These are phyloP conservation scores for Corinectria fuckeliana DNA, from an alignment of 2,329 filamentous ascomycete species.

Conservation along the genomic window DNA sequence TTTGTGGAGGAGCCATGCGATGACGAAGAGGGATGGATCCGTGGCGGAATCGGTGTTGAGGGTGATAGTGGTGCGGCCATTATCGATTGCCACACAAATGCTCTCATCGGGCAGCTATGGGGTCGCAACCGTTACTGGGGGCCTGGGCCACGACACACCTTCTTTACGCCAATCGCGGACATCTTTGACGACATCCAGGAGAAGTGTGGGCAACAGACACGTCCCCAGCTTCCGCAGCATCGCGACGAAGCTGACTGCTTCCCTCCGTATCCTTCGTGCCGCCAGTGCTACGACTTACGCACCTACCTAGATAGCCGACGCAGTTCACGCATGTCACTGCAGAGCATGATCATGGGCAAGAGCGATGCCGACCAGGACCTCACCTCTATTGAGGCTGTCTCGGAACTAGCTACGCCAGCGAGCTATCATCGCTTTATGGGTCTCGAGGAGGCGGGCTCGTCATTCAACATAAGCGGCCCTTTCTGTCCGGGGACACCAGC, in stretches of 20 bases:
- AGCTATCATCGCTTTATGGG: slow-evolving; percentile 45
- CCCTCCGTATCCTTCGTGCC: slow-evolving; percentile 49
- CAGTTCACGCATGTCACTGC: slow-evolving; percentile 49
- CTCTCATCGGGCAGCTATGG: slow-evolving; percentile 52
- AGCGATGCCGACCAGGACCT: slow-evolving; percentile 48
- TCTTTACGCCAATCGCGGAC: slow-evolving; percentile 53
- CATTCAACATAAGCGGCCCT: slow-evolving; percentile 40
- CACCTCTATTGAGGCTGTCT: slow-evolving; percentile 47
- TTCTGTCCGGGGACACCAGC: slow-evolving; percentile 39
- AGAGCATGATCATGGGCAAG: slow-evolving; percentile 50
- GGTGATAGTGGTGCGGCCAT: slow-evolving; percentile 54
- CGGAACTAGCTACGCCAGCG: slow-evolving; percentile 51
- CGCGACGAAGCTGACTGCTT: slow-evolving; percentile 50
- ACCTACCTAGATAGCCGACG: slow-evolving; percentile 50
- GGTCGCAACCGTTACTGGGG: slow-evolving; percentile 53
- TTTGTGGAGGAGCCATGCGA: slow-evolving; percentile 52
- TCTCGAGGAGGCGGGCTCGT: slow-evolving; percentile 44
- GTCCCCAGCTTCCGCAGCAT: slow-evolving; percentile 49
- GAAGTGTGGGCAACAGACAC: slow-evolving; percentile 47
- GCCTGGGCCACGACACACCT: slow-evolving; percentile 48
- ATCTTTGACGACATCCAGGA: slow-evolving; percentile 55
- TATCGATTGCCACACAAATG: slow-evolving; percentile 48
- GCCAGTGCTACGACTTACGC: slow-evolving; percentile 49
- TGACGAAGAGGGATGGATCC: slow-evolving; percentile 52
- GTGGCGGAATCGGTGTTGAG: slow-evolving; percentile 52